phyloP scores from a whole-genome alignment of 2,329 filamentous ascomycete genomes.

The Fusarium sp. region DNA sequence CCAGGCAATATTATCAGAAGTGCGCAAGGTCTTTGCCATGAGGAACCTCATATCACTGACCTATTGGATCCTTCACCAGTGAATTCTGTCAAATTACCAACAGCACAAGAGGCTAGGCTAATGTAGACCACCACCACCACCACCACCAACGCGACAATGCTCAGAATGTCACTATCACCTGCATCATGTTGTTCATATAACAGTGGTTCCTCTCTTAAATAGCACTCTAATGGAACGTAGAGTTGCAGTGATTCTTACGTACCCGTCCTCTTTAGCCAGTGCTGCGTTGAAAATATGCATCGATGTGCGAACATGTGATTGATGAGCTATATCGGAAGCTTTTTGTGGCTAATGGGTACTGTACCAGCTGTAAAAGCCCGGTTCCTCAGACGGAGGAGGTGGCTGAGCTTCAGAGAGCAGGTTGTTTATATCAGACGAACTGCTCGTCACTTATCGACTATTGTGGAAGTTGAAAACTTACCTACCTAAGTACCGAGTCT shows the following conservation, averaged over 20 bases:
- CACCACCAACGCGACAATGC: not conserved
- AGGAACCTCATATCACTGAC: not conserved
- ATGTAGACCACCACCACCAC: not conserved
- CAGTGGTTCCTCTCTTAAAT: constrained; percentile 9
- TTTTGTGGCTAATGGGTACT: not conserved
- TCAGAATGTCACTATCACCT: constrained; percentile 14
- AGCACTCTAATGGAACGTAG: not conserved
- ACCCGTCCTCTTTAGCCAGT: not conserved
- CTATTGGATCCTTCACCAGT: constrained; percentile 16
- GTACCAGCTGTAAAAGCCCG: not conserved
- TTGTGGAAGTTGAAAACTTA: not conserved
- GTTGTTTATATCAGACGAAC: not conserved
- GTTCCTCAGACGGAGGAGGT: not conserved
- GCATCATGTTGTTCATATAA: constrained; percentile 21
- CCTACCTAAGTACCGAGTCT: not conserved
- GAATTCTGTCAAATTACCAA: not conserved
- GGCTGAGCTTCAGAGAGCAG: not conserved
- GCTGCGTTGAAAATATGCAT: constrained; percentile 2
- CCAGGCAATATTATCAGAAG: not conserved
- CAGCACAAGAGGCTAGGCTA: not conserved
- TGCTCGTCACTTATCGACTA: not conserved
- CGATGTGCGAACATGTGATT: constrained; percentile 30
- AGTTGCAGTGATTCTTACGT: not conserved
- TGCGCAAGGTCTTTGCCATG: not conserved
- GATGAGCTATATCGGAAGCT: not conserved